Percentiles rank a stretch among this genome's conserved stretches.
These are phyloP conservation scores for Trichoderma koningii DNA, from an alignment of 2,329 filamentous ascomycete species.

Conservation along the genomic window DNA sequence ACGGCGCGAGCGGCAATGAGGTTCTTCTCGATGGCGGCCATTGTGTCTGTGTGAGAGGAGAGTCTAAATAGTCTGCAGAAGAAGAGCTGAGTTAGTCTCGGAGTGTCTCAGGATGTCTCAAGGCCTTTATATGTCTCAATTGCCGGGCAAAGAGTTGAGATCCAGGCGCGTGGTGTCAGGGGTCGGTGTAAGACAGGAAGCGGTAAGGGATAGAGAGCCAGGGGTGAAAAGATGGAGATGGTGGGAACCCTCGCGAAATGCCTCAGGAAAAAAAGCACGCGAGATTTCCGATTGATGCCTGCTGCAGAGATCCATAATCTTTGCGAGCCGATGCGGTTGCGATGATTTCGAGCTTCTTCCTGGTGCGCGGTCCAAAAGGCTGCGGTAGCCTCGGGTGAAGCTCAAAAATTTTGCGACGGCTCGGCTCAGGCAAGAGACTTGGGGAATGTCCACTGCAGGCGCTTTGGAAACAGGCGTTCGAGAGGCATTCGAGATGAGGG, in stretches of 20 bases:
- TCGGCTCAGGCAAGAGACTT: neutral
- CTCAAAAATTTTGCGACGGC: slow-evolving; percentile 11
- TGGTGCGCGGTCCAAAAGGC: neutral
- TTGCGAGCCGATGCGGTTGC: neutral
- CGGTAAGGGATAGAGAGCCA: neutral
- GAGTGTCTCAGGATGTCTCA: neutral
- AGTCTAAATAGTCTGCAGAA: slow-evolving; percentile 15
- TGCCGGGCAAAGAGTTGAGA: neutral
- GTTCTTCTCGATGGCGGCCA: slow-evolving; percentile 45
- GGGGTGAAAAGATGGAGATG: neutral
- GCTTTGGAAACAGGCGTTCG: neutral
- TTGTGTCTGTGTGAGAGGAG: slow-evolving; percentile 37
- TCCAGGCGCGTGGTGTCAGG: neutral
- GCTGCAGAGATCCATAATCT: neutral
- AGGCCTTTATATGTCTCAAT: slow-evolving; percentile 25
- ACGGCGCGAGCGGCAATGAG: slow-evolving; percentile 43
- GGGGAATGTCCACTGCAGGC: neutral
- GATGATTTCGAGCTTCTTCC: neutral
- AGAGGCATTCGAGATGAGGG: neutral
- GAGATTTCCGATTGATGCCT: slow-evolving; percentile 5
- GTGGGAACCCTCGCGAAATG: slow-evolving; percentile 20
- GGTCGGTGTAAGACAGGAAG: slow-evolving; percentile 3
- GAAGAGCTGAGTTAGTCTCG: neutral
- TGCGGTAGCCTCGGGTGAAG: slow-evolving; percentile 11
- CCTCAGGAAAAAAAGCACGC: slow-evolving; percentile 12